These are phyloP conservation scores for Melampsora larici-populina DNA, from an alignment of 1,284 basidiomycete species.

Conservation along the genomic window DNA sequence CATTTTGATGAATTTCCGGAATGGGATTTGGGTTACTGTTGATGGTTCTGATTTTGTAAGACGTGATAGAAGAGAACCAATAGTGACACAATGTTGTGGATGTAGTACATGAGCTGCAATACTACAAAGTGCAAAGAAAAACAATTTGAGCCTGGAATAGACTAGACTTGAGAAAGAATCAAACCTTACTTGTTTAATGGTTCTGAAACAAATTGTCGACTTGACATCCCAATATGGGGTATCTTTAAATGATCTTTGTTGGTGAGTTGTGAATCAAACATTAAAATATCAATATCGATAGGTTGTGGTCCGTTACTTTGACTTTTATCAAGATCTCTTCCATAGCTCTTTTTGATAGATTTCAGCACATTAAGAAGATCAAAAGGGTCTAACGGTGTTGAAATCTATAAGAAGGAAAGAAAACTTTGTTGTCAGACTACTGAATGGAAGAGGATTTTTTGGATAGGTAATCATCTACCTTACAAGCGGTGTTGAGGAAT, in stretches of 20 bases:
- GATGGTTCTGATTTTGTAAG: not conserved
- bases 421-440: not conserved
- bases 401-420: conserved; percentile 58
- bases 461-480: conserved; percentile 61
- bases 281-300: conserved; percentile 84
- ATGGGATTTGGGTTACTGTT: conserved; percentile 49
- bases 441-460: not conserved
- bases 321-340: conserved; percentile 69
- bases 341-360: conserved; percentile 69
- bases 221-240: conserved; percentile 75
- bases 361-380: conserved; percentile 70
- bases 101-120: conserved; percentile 19
- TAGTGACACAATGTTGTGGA: conserved; percentile 1
- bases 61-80: not conserved
- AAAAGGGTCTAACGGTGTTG: conserved; percentile 67
- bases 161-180: not conserved
- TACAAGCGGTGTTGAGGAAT: conserved; percentile 86
- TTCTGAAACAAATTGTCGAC: conserved; percentile 86
- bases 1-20: conserved; percentile 37
- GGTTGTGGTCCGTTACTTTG: conserved; percentile 78
- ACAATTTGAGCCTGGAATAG: not conserved
- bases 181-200: conserved; percentile 67
- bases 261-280: conserved; percentile 67
- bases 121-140: not conserved
- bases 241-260: conserved; percentile 68